Evolutionary conservation across 1,139 yeast genomes (phyloP), one percentile per base, ranked within the genome.

Genomic region (Yamadazyma blattariae): DNA sequence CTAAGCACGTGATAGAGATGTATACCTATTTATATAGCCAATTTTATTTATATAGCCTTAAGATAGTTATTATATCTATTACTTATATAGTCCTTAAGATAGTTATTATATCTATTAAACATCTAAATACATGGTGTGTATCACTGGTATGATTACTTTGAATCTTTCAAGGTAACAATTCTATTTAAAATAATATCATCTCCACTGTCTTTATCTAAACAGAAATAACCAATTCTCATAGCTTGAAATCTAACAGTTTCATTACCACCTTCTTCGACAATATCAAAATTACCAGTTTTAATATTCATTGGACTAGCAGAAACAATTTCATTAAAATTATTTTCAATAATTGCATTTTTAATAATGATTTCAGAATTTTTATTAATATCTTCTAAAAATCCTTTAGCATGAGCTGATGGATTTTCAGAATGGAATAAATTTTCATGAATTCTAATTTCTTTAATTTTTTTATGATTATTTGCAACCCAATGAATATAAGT

Each of bases 221-320:
- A 83, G 76, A 90, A 94, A 64, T 92, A 92, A 18, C 98, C 99
- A 34, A 88, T 92, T 65, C 99, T 82, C 61, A 94, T 76, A 21
- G 96, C 98, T 67, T 94, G 99, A 87, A 94, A 94, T 59, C 98
- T 78, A 25, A 87, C 86, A n/a, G 95, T 79, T 59, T 92, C 95
- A 24, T 85, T 82, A 19, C 74, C 75, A 32, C 57, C 57, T 36
- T 60, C 62, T 57, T 86, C 95, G 48, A 69, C 70, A 46, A 84
- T 84, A 54, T 80, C 77, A 56, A 84, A 84, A 44, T 81, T 81
- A 42, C 84, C 82, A 12, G 81, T 77, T 28, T 79, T 79, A 46
- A 80, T 69, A 51, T 81, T 82, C 80, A 92, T 77, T 34, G 97
- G 97, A 16, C 92, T 81, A 44, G 75, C 79, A 36, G 64, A 59